Base-by-base conservation (phyloP, 2,329 filamentous ascomycete genomes). In the Fonsecaea pedrosoi region DNA sequence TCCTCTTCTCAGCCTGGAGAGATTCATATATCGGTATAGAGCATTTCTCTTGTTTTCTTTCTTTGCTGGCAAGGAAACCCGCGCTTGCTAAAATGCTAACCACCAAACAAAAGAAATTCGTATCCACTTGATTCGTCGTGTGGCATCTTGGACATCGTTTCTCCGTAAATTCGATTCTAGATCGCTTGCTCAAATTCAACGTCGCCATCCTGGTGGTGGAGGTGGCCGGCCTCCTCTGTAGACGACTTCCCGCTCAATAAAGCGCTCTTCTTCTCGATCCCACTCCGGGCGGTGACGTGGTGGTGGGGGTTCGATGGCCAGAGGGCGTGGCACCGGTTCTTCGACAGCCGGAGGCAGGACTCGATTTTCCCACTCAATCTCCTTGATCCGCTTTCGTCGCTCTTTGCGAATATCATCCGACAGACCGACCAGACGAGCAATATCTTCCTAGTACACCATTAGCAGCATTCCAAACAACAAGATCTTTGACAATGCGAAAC, bases 361-460 rank as follows among this genome's bases (percentile, higher is more conserved):
- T 53, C 68, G 70, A 60, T 80, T 78, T 71, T 83, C 81, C 62
- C 77, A 80, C 32, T 88, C 82, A 64, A 89, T 86, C 74, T 88
- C 85, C 50, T 83, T 82, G 64, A 89, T 86, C 34, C 86, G 83
- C 66, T 84, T 82, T 64, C 83, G 83, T 58, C 86, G 85, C 63
- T 85, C 86, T 64, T 86, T 86, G 40, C 92, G 90, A 75, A 97
- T 95, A 21, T 91, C 86, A 69, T 96, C 91, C 0, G 92, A 92
- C 3, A 96, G 78, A 70, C 95, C 87, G 32, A 96, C 92, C 3
- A 98, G 86, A 70, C 90, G 88, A 53, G 92, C 85, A 55, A 98
- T 92, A 72, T 97, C 92, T 76, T 96, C 92, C 92, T 97, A 73
- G 57, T 45, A 18, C 9, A 45, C 62, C 32, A 10, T 15, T 10